phyloP scores from a whole-genome alignment of 148 eudicot genomes.

The Arbutus unedo region DNA sequence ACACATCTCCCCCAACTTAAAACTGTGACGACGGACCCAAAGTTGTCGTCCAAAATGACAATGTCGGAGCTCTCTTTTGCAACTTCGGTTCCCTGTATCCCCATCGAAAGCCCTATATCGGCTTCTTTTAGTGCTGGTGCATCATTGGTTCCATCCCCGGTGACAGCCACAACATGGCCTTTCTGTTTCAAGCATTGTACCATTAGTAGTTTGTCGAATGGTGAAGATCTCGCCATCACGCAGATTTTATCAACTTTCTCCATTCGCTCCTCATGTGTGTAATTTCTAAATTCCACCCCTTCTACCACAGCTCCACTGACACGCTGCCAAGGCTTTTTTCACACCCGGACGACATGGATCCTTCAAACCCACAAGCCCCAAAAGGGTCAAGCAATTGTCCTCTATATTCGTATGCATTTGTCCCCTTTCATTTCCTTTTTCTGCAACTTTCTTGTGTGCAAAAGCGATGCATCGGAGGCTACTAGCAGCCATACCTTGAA shows the following conservation, averaged over 20 bases:
- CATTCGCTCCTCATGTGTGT: conserved; percentile 4
- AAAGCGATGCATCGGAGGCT: conserved; percentile 20
- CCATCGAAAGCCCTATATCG: not conserved
- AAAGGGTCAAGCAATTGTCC: not conserved
- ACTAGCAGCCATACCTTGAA: conserved; percentile 16
- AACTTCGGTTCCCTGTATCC: no score
- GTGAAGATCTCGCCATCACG: no score
- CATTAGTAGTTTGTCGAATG: no score
- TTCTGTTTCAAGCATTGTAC: not conserved
- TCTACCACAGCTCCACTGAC: not conserved
- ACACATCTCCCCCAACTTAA: no score
- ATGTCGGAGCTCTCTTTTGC: no score
- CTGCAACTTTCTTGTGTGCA: conserved; percentile 13
- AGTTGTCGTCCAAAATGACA: no score
- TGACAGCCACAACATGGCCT: conserved; percentile 22
- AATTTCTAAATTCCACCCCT: conserved; percentile 14
- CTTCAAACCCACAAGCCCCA: conserved; percentile 20
- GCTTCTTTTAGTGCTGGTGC: conserved; percentile 10
- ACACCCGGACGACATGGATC: conserved; percentile 10
- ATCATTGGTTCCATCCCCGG: conserved; percentile 18
- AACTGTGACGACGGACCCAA: no score
- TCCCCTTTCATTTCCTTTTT: not conserved
- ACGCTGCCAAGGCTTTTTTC: conserved; percentile 12
- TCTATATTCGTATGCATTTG: conserved; percentile 23
- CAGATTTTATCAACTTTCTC: no score